Percentiles rank a stretch among this genome's conserved stretches.
Conservation (phyloP, 2,329 filamentous ascomycete genomes). For the Paracorniculantispora psalliotae region DNA sequence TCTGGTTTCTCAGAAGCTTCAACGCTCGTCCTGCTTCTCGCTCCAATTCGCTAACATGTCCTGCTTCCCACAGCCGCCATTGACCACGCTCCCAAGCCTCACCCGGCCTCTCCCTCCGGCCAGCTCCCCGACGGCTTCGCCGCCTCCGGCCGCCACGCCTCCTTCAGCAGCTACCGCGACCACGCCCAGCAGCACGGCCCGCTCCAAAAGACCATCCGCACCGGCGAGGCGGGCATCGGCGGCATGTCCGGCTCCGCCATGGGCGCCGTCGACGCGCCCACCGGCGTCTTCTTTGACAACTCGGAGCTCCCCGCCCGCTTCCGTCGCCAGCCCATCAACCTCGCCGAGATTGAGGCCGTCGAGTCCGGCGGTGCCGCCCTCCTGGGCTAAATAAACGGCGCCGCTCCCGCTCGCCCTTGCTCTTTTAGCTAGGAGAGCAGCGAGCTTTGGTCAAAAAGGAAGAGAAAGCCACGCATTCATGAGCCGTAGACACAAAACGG, state of each 20-base stretch:
- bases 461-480: not conserved
- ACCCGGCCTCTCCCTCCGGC: constrained; percentile 65
- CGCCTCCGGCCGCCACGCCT: constrained; percentile 44
- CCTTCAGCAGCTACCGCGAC: constrained; percentile 73
- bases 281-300: constrained; percentile 82
- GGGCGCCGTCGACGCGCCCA: constrained; percentile 63
- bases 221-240: constrained; percentile 44
- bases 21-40: not conserved
- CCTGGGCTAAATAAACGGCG: constrained; percentile 35
- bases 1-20: too few species aligned
- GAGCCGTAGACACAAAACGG: constrained; percentile 6
- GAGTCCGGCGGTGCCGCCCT: constrained; percentile 81
- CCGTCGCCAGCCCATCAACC: constrained; percentile 65
- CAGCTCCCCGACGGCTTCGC: constrained; percentile 54
- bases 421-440: not conserved
- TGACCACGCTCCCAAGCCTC: constrained; percentile 68
- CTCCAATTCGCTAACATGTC: constrained; percentile 18
- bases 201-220: constrained; percentile 54
- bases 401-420: not conserved
- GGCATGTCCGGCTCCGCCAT: constrained; percentile 62
- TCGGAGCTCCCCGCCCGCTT: constrained; percentile 83
- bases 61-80: constrained; percentile 52
- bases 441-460: not conserved
- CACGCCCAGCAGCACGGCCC: constrained; percentile 75
- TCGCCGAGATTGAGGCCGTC: constrained; percentile 89